Base-by-base conservation (phyloP, 345 rosid genomes). In the Euphorbia pulcherrima region DNA sequence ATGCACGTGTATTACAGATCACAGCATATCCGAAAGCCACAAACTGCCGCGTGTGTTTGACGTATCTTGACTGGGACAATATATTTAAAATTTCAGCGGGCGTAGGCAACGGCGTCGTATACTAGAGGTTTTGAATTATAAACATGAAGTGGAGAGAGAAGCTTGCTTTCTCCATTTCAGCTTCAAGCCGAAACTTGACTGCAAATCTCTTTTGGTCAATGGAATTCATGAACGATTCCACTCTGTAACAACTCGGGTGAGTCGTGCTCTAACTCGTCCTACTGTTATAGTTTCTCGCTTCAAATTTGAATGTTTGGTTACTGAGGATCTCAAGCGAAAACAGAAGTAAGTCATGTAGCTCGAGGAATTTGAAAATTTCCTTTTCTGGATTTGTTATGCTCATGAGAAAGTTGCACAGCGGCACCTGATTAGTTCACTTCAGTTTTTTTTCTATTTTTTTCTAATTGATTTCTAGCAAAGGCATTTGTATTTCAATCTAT, bases 171-270 rank as follows among this genome's bases (percentile, higher is more conserved):
- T 64, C 40, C 30, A 47, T 64, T 27, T 64, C 54, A 39, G 27
- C 18, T 26, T 23, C 26, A 64, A 46, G 28, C 10, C 18, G 35
- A 10, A 64, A 47, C 55, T 46, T 27, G 54, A 26, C 4, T 2
- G 23, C 51, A 40, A 6, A n/a, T 44, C 35, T 62, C 37, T 16
- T 48, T 27, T 18, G 17, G 26, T 21, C 28, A 2, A 30, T 21
- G 26, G 9, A 12, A 52, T 54, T 17, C 60, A 10, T 30, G 14
- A 24, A 26, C 23, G 50, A 48, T 23, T 60, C 37, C 16, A 8
- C 65, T 69, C 18, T 9, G 24, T 60, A 7, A 28, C 65, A 57
- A 41, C 64, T 29, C 44, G 62, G 62, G 71, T 46, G 40, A 57
- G 64, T 39, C 20, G 13, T 28, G 5, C 13, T 23, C 7, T 55